Conservation (phyloP, 805 yeast genomes). For the Hyphopichia homilentoma region DNA sequence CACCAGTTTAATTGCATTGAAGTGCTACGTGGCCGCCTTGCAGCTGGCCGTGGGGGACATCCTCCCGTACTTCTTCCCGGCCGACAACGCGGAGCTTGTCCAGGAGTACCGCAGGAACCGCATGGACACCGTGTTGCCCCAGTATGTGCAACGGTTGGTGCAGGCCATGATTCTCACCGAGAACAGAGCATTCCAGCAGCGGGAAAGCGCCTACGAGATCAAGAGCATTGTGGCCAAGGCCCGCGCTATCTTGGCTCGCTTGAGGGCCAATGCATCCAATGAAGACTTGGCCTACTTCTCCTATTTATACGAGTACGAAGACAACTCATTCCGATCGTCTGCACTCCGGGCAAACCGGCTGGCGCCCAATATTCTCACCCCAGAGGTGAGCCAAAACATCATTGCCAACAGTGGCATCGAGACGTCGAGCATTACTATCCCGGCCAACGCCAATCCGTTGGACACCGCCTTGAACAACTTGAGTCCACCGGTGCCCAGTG, state of each 20-base stretch:
- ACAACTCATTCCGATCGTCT: constrained; percentile 18
- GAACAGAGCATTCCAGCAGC: constrained; percentile 35
- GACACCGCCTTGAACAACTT: constrained; percentile 4
- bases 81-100: constrained; percentile 8
- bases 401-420: constrained; percentile 24
- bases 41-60: constrained; percentile 27
- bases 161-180: constrained; percentile 33
- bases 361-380: constrained; percentile 34
- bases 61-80: constrained; percentile 19
- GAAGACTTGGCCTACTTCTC: constrained; percentile 24
- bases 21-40: constrained; percentile 31
- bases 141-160: constrained; percentile 32
- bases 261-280: constrained; percentile 18
- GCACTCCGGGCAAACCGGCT: constrained; percentile 27
- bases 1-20: constrained; percentile 25
- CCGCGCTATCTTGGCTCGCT: constrained; percentile 21
- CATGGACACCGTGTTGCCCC: constrained; percentile 27
- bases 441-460: constrained; percentile 8
- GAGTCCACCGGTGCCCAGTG: background rate
- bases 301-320: constrained; percentile 22
- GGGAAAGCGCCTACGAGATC: constrained; percentile 22
- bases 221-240: constrained; percentile 18
- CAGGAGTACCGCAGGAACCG: constrained; percentile 19
- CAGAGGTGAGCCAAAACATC: constrained; percentile 35
- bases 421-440: constrained; percentile 14